Evolutionary conservation across 805 yeast species (phyloP).

Genomic region (Candida rishiriensis): DNA sequence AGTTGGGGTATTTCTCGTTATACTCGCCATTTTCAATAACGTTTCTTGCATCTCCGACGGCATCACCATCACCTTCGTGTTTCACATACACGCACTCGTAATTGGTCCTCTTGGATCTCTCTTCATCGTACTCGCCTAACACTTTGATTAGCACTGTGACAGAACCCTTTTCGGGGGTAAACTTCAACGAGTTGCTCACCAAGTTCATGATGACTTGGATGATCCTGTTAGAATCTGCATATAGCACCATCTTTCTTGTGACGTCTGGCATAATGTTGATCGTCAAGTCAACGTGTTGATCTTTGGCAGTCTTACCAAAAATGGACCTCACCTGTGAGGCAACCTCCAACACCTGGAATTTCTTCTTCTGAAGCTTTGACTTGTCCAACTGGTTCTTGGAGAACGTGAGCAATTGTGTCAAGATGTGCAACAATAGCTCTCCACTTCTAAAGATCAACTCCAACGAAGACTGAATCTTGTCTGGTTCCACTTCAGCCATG

Average conservation of each 20-base stretch:
- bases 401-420: slow-evolving; percentile 87
- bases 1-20: background rate
- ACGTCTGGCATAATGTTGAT: slow-evolving; percentile 60
- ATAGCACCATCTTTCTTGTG: slow-evolving; percentile 58
- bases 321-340: slow-evolving; percentile 82
- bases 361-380: slow-evolving; percentile 75
- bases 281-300: slow-evolving; percentile 65
- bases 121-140: slow-evolving; percentile 68
- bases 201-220: slow-evolving; percentile 90
- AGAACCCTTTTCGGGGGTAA: slow-evolving; percentile 85
- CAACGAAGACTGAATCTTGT: slow-evolving; percentile 66
- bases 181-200: slow-evolving; percentile 85
- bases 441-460: slow-evolving; percentile 88
- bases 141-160: slow-evolving; percentile 61
- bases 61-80: slow-evolving; percentile 1
- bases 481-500: slow-evolving; percentile 73
- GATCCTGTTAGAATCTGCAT: slow-evolving; percentile 87
- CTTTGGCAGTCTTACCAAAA: slow-evolving; percentile 73
- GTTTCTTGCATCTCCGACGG: background rate
- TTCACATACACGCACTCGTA: slow-evolving; percentile 45
- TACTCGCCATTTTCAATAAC: background rate
- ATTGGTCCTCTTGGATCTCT: slow-evolving; percentile 36
- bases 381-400: slow-evolving; percentile 87
- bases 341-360: slow-evolving; percentile 75
- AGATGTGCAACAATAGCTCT: slow-evolving; percentile 78